Base-by-base conservation (phyloP, 208 protist species). In the Trypanosoma lewisi region DNA sequence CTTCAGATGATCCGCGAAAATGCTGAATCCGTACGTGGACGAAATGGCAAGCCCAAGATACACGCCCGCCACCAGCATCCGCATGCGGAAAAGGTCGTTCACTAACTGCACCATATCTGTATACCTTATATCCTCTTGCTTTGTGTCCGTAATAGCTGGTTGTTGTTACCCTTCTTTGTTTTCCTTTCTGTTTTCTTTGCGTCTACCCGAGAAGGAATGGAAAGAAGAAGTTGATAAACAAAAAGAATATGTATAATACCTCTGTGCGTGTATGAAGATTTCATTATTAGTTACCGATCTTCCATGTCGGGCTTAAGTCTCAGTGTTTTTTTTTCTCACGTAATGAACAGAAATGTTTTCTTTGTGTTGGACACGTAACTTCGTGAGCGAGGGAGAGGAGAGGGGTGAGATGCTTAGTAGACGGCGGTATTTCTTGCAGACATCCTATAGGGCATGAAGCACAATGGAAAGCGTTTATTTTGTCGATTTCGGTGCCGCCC, bases 11-110 rank as follows among this genome's bases (percentile, higher is more conserved):
- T 82, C 76, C 4, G 81, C 80, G 47, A 93, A 89, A 66, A 90
- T 67, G 54, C 75, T 87, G 71, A 93, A 93, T 25, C 78, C 80
- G 63, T 89, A 90, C 41, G 78, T 83, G 45, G 80, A 89, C 56
- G 81, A 89, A 66, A 88, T 78, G 45, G 49, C 73, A 50, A 93
- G 23, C 19, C 83, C 86, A 42, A 82, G 30, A 37, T 82, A 85
- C 55, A 93, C 78, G 27, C 86, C 83, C 2, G 70, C 69, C 64
- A 81, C 73, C 45, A 92, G 77, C 85, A 92, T 92, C 33, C 82
- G 70, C 41, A 87, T 78, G 48, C 85, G 85, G 50, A 64, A 80
- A 48, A 87, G 59, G 28, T 92, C 85, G 75, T 91, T 65, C 19
- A 91, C 71, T 14, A 48, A 48, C 16, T 48, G 17, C 16, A 48